Base-by-base conservation (phyloP, 2,329 filamentous ascomycete genomes). In the Paraconiothyrium brasiliense region DNA sequence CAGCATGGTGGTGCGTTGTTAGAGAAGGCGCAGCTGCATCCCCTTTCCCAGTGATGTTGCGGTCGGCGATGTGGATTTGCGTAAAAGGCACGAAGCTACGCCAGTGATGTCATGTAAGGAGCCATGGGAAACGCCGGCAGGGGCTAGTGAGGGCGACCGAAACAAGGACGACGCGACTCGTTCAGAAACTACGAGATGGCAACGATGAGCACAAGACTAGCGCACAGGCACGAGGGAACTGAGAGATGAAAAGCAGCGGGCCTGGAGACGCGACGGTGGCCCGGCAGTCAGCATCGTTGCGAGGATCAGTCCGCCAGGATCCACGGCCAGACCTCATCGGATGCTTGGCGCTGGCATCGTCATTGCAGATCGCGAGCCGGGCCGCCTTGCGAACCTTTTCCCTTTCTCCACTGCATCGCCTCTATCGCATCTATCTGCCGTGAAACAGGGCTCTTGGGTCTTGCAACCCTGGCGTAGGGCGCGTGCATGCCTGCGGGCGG, bases 61-160 rank as follows among this genome's bases (percentile, higher is more conserved):
- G 10, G 11, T 14, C 20, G 13, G 27, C n/a, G 55, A 22, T 16
- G 48, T n/a, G 48, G 57, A 16, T 37, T n/a, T 51, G 57, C 10
- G 22, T 10, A 30, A 43, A 43, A 49, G 44, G 22, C 22, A 37
- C 37, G 32, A 34, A 52, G 24, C 37, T 51, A 44, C n/a, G 39
- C 20, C 37, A 24, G 57, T 58, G 57, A 58, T 58, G 57, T 58
- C 57, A 58, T 58, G 47, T 11, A 44, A 52, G 48, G 41, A 52
- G 47, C 48, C 47, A 57, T 49, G 37, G 37, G 57, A 46, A 54
- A 58, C 16, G 57, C 48, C 57, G 57, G 57, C 20, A 50, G 55
- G 27, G 35, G 24, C 47, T 58, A 46, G 57, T 3, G 34, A 51
- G 48, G 37, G 35, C 47, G 34, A 24, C 14, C 37, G 48, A 47